These are phyloP conservation scores for Coelastrella sp. DNA, from an alignment of 139 green algal species.

Conservation along the genomic window DNA sequence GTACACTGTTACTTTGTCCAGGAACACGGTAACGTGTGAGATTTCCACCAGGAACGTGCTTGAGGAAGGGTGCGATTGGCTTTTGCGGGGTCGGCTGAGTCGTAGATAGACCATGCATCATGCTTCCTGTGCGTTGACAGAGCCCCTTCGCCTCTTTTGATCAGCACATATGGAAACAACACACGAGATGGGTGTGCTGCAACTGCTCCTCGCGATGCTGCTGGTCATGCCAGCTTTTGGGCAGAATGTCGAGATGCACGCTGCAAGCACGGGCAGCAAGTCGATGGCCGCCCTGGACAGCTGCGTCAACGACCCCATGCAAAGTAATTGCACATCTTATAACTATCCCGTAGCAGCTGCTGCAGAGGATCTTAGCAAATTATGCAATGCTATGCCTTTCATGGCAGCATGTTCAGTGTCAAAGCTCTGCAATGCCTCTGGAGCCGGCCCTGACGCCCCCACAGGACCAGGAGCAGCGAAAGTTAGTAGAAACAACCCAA, in stretches of 20 bases:
- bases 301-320: slow-evolving; percentile 7
- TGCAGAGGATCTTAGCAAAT: slow-evolving; percentile 10
- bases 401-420: slow-evolving; percentile 39
- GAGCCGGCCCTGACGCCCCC: neutral
- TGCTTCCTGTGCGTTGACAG: too few species aligned
- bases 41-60: too few species aligned
- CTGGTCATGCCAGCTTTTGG: neutral
- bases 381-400: slow-evolving; percentile 37
- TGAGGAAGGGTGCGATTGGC: too few species aligned
- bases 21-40: too few species aligned
- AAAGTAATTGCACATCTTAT: neutral
- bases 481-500: neutral
- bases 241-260: neutral
- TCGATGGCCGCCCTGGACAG: neutral
- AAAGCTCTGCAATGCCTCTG: slow-evolving; percentile 31
- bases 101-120: too few species aligned
- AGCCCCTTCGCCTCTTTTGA: too few species aligned
- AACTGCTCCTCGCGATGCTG: neutral
- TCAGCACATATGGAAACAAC: too few species aligned
- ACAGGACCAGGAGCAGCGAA: neutral
- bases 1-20: neutral
- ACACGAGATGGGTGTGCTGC: neutral
- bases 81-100: too few species aligned
- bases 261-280: neutral
- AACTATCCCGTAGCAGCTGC: neutral